Percentiles rank a stretch among this genome's conserved stretches.
Conservation (phyloP, 805 yeast genomes). For the Candida maris region DNA sequence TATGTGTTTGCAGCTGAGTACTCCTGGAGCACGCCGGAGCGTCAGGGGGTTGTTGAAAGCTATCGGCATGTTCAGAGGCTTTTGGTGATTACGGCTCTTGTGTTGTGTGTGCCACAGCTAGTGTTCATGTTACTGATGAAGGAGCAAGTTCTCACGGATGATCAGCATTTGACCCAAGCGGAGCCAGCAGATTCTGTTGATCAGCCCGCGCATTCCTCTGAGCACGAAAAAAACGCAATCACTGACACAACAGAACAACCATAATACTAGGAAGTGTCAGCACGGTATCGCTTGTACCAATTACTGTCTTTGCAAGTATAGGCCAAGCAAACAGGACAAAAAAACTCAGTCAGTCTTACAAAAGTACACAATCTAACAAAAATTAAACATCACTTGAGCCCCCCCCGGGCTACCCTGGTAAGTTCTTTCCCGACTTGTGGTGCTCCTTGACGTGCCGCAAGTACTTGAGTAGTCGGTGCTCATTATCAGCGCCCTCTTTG, state of each 20-base stretch:
- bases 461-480: conserved; percentile 26
- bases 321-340: no score
- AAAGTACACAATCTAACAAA: no score
- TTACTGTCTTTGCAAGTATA: no score
- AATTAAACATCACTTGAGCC: conserved; percentile 10
- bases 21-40: conserved; percentile 1
- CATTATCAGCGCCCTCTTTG: conserved; percentile 15
- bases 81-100: not conserved
- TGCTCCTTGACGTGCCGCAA: conserved; percentile 28
- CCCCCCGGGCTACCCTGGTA: conserved; percentile 12
- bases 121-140: not conserved
- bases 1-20: not conserved
- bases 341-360: no score
- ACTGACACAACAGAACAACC: no score
- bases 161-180: not conserved
- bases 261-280: no score
- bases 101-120: not conserved
- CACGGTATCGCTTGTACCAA: no score
- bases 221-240: no score
- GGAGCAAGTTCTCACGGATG: not conserved
- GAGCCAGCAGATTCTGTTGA: not conserved
- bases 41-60: conserved; percentile 1
- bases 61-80: not conserved
- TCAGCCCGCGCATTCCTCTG: no score
- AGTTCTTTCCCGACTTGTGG: conserved; percentile 27